Evolutionary conservation across 1,284 basidiomycete genomes (phyloP), one percentile per base, ranked within the genome.

Genomic region (Naganishia sp.): DNA sequence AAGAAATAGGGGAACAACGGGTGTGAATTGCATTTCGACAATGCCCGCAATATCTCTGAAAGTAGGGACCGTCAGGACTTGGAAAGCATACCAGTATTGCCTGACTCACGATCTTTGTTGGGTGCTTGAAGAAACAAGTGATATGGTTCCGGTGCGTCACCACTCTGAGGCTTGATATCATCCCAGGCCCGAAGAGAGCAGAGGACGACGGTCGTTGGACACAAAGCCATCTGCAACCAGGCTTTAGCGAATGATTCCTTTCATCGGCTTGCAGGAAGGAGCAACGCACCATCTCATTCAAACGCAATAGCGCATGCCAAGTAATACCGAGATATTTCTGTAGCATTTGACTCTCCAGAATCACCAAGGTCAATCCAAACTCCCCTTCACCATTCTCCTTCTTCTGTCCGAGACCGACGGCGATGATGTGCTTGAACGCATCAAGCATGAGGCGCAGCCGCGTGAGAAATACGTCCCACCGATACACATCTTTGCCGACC

Each of bases 91-190:
- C 10, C 41, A 41, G 25, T 4, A 21, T 17, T 13, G 21, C 15
- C 25, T 28, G 50, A 45, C 83, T 77, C 60, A 67, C 58, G 82
- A 47, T 66, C 87, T 89, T 84, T 81, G 87, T 82, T 80, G 87
- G 88, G n/a, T 80, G 79, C 1, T 83, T 80, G 78, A 0, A 89
- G 77, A 66, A 88, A 85, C n/a, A 93, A 75, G 72, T 86, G 85
- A 70, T 88, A 87, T 0, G 91, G 91, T 72, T 92, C 89, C 0
- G 86, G 85, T 0, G 89, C 84, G 31, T 88, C 87, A 3, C 87
- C 89, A 6, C 88, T 76, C 0, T 84, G 76, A 0, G 90, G 89
- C 10, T 86, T 84, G 21, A 92, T 82, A 69, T 89, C 85, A 69
- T 89, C 86, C 90, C 91, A 93, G 18, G 84, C 83, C 7, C 85